Evolutionary conservation across 192 early-diverging fungal genomes (phyloP).

Genomic region (Entomortierella lignicola): DNA sequence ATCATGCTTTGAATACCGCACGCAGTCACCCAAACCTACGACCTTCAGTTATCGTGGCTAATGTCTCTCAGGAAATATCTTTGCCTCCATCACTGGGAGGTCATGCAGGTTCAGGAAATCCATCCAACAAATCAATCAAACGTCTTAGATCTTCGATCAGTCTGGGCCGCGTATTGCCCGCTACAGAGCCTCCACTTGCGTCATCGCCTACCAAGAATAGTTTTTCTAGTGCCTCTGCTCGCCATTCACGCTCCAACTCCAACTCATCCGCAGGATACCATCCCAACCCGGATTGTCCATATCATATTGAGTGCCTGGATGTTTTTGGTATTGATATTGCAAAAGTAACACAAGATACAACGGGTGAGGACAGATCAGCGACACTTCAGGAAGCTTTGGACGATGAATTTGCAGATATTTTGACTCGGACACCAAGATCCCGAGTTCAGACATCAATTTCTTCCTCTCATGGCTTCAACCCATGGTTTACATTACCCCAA

Average conservation of each 20-base stretch:
- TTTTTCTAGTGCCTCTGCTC: slow-evolving; percentile 20
- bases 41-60: slow-evolving; percentile 23
- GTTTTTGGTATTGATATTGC: not conserved
- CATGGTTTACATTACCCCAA: not conserved
- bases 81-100: not conserved
- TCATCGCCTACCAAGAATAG: slow-evolving; percentile 30
- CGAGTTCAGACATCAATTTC: slow-evolving; percentile 3
- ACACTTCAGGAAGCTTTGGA: slow-evolving; percentile 10
- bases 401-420: not conserved
- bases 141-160: slow-evolving; percentile 33
- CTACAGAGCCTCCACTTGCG: not conserved
- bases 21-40: slow-evolving; percentile 25
- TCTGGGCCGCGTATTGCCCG: slow-evolving; percentile 5
- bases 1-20: slow-evolving; percentile 19
- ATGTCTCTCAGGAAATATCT: not conserved
- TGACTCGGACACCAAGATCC: not conserved
- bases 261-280: slow-evolving; percentile 36
- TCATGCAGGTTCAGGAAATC: not conserved
- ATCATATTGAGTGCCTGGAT: slow-evolving; percentile 21
- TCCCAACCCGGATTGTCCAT: slow-evolving; percentile 54
- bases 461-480: slow-evolving; percentile 11
- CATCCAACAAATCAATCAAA: slow-evolving; percentile 35
- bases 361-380: not conserved
- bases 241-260: slow-evolving; percentile 43
- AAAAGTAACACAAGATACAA: not conserved